phyloP scores from a whole-genome alignment of 2,329 filamentous ascomycete genomes.

The Microascus cirrosus region DNA sequence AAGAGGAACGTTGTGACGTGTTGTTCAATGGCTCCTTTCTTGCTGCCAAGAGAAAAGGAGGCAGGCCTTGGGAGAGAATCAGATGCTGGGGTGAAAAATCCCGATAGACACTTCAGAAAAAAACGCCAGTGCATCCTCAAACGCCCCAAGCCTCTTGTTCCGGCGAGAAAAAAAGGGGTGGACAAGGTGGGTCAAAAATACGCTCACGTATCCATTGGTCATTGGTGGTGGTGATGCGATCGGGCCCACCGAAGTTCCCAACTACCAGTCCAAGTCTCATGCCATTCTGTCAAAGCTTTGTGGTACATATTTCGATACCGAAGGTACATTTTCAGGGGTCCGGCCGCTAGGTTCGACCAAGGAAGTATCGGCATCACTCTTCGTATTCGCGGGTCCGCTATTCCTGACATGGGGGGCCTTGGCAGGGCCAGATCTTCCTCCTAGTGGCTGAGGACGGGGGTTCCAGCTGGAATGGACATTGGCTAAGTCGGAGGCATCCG shows the following conservation, averaged over 20 bases:
- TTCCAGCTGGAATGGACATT: no score
- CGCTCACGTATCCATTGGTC: not conserved
- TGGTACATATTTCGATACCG: not conserved
- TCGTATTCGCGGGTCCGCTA: no score
- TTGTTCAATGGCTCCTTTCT: constrained; percentile 7
- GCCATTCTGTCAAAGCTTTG: not conserved
- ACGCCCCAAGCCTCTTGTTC: not conserved
- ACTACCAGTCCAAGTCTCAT: not conserved
- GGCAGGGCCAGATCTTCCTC: no score
- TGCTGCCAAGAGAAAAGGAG: not conserved
- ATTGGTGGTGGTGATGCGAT: not conserved
- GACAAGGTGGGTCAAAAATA: not conserved
- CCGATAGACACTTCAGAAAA: not conserved
- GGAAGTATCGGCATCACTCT: no score
- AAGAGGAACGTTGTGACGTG: constrained; percentile 8
- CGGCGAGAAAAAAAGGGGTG: constrained; percentile 2
- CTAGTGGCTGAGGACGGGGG: no score
- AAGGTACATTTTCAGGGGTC: not conserved
- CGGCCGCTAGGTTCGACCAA: not conserved
- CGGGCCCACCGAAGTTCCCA: not conserved
- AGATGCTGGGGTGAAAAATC: constrained; percentile 8
- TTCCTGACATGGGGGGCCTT: no score
- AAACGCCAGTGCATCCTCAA: not conserved
- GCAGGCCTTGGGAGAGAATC: not conserved
- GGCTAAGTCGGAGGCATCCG: no score